Conservation (phyloP, 257 asterid genomes). For the Fraxinus quadrangulata region DNA sequence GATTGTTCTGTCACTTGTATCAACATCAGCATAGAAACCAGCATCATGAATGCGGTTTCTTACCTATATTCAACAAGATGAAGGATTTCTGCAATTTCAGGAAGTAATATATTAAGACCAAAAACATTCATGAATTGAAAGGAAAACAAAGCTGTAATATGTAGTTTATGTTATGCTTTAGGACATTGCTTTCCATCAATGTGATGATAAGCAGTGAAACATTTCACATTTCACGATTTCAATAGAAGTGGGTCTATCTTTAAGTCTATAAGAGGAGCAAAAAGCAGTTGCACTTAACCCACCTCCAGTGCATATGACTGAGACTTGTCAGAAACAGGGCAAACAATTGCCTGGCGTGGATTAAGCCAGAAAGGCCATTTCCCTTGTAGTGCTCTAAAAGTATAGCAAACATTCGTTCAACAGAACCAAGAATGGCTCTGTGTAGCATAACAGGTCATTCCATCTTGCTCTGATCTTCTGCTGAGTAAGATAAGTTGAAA, state of each 20-base stretch:
- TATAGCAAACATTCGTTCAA: conserved; percentile 94
- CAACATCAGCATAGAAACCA: conserved; percentile 86
- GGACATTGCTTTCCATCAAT: not conserved
- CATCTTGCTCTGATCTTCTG: conserved; percentile 86
- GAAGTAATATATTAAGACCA: not conserved
- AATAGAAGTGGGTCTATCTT: not conserved
- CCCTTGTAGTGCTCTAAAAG: conserved; percentile 95
- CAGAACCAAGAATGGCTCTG: conserved; percentile 95
- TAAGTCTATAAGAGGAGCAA: not conserved
- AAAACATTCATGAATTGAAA: not conserved
- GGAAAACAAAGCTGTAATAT: not conserved
- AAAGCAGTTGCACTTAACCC: conserved; percentile 17
- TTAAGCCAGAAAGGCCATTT: conserved; percentile 99
- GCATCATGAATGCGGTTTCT: conserved; percentile 68
- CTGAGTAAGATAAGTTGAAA: conserved; percentile 82
- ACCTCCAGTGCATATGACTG: conserved; percentile 84
- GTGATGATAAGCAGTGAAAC: not conserved
- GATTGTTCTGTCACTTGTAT: conserved; percentile 81
- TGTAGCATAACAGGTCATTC: conserved; percentile 98
- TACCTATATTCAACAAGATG: conserved; percentile 43
- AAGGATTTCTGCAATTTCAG: conserved; percentile 16
- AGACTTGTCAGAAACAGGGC: conserved; percentile 96
- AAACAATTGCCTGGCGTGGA: conserved; percentile 94
- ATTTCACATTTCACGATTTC: not conserved
- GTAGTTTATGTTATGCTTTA: not conserved